Evolutionary conservation across 2,329 filamentous ascomycete species (phyloP), one percentile per base, ranked within the genome.

Genomic region (Amphichorda felina): DNA sequence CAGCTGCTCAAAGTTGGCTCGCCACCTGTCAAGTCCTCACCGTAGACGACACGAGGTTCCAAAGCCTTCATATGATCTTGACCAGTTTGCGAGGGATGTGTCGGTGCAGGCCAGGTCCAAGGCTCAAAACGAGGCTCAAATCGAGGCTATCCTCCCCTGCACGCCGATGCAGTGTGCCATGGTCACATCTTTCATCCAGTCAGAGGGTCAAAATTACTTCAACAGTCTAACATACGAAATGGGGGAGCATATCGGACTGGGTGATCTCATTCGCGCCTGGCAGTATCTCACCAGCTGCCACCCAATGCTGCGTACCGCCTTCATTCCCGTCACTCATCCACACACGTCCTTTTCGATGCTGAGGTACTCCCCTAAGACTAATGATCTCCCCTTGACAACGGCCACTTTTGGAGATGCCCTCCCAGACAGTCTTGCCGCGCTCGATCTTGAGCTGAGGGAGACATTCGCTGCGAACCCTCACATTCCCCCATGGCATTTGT

Each of bases 111-210:
- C 68, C 1, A 35, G 38, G 9, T 30, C 34, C 9, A 44, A n/a
- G 11, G 17, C 49, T 4, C 39, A 44, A 4, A 16, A 34, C n/a
- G 15, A 30, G 50, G 33, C 38, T 16, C 10, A 56, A 0, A 43
- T 85, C 1, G 68, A 81, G 42, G 59, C 66, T 1, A 50, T 91
- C 4, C 64, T 82, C 1, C 88, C 88, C 0, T 94, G 85, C 50
- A 94, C 87, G 0, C 67, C 80, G 1, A 63, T 87, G 1, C 88
- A 95, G 47, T 70, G 73, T 33, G 85, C 83, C 1, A 87, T 95
- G 71, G 52, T 94, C 34, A 77, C 77, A 0, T 75, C 84, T 14
- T 93, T 82, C 42, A 50, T 82, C 14, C 69, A 75, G 36, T 84
- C 80, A 0, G 54, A 69, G 1, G 83, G 83, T 0, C 50, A 57